Evolutionary conservation across 305 asterid species (phyloP).

Genomic region (Plantago lanceolata): DNA sequence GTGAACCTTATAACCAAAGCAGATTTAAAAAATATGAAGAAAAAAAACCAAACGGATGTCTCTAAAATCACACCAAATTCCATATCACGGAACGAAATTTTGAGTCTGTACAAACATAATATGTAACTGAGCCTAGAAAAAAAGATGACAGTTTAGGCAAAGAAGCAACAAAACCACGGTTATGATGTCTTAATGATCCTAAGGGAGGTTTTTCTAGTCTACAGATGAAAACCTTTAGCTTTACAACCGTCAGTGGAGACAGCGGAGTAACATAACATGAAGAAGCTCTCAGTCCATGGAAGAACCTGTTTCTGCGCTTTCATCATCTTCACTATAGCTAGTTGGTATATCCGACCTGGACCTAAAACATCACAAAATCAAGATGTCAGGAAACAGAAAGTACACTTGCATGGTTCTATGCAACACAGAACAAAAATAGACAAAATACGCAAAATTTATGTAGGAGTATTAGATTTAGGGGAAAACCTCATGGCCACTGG

Average conservation of each 20-base stretch:
- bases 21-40: too few relatives aligned
- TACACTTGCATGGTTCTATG: background rate
- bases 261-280: background rate
- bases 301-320: conserved; percentile 61
- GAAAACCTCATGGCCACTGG: conserved; percentile 45
- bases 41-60: too few relatives aligned
- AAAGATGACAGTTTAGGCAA: conserved; percentile 9
- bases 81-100: background rate
- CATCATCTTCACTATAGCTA: conserved; percentile 59
- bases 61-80: background rate
- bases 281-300: conserved; percentile 40
- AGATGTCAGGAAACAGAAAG: background rate
- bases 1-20: background rate
- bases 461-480: conserved; percentile 2
- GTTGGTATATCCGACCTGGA: conserved; percentile 49
- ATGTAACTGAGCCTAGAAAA: conserved; percentile 1
- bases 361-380: conserved; percentile 27
- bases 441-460: conserved; percentile 15
- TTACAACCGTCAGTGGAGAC: conserved; percentile 25
- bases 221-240: conserved; percentile 25
- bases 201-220: conserved; percentile 16
- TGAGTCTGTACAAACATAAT: background rate
- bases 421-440: background rate
- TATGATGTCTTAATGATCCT: conserved; percentile 14
- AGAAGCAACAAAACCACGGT: conserved; percentile 16